Evolutionary conservation across 176 grass and related monocot genomes (phyloP).

Genomic region (Carex cristatella): DNA sequence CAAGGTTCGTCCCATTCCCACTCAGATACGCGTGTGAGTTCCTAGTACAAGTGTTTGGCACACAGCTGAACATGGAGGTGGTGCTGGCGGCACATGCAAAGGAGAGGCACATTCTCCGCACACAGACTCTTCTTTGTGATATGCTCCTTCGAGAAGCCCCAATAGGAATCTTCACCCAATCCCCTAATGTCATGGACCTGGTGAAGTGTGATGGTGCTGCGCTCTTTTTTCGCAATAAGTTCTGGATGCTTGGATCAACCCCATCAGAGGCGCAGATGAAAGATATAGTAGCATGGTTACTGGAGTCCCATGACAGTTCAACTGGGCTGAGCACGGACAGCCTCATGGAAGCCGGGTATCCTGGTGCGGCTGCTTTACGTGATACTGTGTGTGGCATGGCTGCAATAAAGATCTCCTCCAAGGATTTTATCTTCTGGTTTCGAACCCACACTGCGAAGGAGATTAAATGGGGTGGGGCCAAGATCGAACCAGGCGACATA

Average conservation of each 20-base stretch:
- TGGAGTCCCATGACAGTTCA: slow-evolving; percentile 76
- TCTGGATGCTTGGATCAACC: slow-evolving; percentile 54
- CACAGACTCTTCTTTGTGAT: slow-evolving; percentile 83
- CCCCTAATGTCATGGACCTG: slow-evolving; percentile 90
- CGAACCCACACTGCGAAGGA: slow-evolving; percentile 83
- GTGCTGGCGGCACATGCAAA: slow-evolving; percentile 71
- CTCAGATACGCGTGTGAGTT: slow-evolving; percentile 96
- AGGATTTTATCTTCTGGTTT: slow-evolving; percentile 95
- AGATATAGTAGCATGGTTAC: slow-evolving; percentile 57
- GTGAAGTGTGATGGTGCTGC: slow-evolving; percentile 81
- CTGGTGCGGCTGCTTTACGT: slow-evolving; percentile 52
- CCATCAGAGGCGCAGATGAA: slow-evolving; percentile 68
- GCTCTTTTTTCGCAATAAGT: slow-evolving; percentile 69
- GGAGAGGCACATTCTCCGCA: slow-evolving; percentile 86
- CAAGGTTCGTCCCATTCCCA: slow-evolving; percentile 82
- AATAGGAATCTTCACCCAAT: slow-evolving; percentile 83
- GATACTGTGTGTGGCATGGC: slow-evolving; percentile 85
- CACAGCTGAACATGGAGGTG: slow-evolving; percentile 90
- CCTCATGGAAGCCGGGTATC: slow-evolving; percentile 82
- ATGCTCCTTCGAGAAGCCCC: slow-evolving; percentile 79
- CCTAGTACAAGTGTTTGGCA: slow-evolving; percentile 83
- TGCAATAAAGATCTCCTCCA: slow-evolving; percentile 81
- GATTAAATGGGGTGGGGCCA: slow-evolving; percentile 93
- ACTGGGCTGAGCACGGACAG: slow-evolving; percentile 89
- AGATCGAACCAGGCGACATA: slow-evolving; percentile 49